These are phyloP conservation scores for Amborella trichopoda DNA, from an alignment of 164 flowering plant genomes.

Conservation along the genomic window DNA sequence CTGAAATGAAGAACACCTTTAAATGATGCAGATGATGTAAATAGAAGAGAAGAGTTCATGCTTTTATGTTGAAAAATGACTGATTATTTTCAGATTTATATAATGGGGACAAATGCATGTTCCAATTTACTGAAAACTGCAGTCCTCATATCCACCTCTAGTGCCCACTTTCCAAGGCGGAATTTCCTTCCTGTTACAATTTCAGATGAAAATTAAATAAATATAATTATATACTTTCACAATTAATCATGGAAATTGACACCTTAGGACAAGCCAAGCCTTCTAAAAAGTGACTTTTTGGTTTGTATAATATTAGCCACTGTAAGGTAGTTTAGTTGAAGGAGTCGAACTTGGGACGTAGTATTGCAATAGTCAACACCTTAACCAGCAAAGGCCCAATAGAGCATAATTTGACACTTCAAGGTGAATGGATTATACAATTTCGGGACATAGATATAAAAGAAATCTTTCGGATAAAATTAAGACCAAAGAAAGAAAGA, in stretches of 20 bases:
- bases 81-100: too few species aligned
- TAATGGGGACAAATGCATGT: background rate
- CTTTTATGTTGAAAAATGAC: background rate
- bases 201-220: too few species aligned
- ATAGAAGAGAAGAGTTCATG: background rate
- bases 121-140: background rate
- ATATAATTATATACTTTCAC: too few species aligned
- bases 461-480: background rate
- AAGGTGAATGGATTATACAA: background rate
- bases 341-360: too few species aligned
- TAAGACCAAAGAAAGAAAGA: background rate
- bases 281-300: too few species aligned
- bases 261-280: too few species aligned
- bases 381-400: too few species aligned
- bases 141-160: background rate
- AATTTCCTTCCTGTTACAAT: too few species aligned
- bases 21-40: background rate
- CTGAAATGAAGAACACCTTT: conserved; percentile 16
- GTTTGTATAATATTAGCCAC: too few species aligned
- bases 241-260: too few species aligned
- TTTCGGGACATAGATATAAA: background rate
- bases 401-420: background rate
- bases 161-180: background rate
- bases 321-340: too few species aligned
- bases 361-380: too few species aligned